Conservation (phyloP, 148 eudicot genomes). For the Rhododendron mucronatum region DNA sequence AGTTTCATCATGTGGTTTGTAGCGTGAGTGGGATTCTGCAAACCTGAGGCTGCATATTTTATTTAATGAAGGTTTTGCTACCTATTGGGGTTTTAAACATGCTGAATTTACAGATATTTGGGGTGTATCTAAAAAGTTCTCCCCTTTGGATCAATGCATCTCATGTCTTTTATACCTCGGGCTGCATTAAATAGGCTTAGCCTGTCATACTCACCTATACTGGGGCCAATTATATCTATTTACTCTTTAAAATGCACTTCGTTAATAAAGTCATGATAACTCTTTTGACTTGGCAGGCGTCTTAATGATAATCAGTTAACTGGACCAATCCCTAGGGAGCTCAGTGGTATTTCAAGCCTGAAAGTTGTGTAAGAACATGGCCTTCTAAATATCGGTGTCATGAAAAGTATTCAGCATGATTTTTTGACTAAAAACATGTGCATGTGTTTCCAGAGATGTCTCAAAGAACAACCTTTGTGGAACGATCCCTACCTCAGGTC, state of each 20-base stretch:
- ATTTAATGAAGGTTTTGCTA: background rate
- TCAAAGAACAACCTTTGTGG: conserved; percentile 84
- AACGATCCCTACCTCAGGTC: conserved; percentile 79
- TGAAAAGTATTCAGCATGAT: background rate
- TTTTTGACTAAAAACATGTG: background rate
- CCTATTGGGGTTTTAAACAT: background rate
- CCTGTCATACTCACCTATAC: background rate
- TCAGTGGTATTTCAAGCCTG: conserved; percentile 54
- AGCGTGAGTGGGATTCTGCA: background rate
- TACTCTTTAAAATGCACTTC: background rate
- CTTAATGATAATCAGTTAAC: conserved; percentile 66
- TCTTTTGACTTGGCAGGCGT: conserved; percentile 48
- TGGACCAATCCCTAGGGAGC: conserved; percentile 76
- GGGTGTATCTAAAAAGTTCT: background rate
- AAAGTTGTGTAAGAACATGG: conserved; percentile 73
- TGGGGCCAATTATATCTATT: background rate
- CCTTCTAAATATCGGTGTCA: background rate
- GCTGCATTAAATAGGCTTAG: background rate
- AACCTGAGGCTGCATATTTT: background rate
- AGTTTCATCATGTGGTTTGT: background rate
- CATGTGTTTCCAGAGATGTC: conserved; percentile 48
- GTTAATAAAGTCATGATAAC: background rate
- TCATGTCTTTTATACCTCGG: background rate
- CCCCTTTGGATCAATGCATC: background rate
- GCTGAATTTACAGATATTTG: background rate